Evolutionary conservation across 2,329 filamentous ascomycete genomes (phyloP).

Genomic region (Ascochyta fabae): DNA sequence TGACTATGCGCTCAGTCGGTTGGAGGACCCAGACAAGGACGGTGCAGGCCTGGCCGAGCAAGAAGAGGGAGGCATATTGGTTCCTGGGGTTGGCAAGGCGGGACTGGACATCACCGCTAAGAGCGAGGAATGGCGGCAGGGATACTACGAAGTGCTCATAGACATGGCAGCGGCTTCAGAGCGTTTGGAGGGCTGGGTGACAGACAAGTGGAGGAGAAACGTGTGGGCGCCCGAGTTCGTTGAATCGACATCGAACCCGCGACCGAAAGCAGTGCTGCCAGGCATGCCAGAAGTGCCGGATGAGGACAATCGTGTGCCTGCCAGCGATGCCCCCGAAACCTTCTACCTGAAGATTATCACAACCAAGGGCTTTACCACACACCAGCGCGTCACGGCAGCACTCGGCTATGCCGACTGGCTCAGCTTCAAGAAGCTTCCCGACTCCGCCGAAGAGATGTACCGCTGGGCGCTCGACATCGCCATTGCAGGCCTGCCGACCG

Average conservation of each 20-base stretch:
- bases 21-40: slow-evolving; percentile 74
- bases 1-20: slow-evolving; percentile 64
- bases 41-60: slow-evolving; percentile 69
- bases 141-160: slow-evolving; percentile 85
- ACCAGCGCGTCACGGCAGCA: slow-evolving; percentile 81
- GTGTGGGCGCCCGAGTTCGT: slow-evolving; percentile 77
- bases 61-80: slow-evolving; percentile 56
- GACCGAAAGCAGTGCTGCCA: slow-evolving; percentile 73
- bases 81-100: slow-evolving; percentile 48
- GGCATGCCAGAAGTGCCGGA: slow-evolving; percentile 69
- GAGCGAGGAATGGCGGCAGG: slow-evolving; percentile 82
- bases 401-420: slow-evolving; percentile 85
- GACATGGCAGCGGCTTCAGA: slow-evolving; percentile 77
- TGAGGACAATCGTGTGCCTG: slow-evolving; percentile 76
- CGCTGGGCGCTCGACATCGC: slow-evolving; percentile 79
- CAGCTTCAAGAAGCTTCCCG: slow-evolving; percentile 72
- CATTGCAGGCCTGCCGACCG: slow-evolving; percentile 59
- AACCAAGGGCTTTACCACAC: slow-evolving; percentile 77
- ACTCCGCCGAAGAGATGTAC: slow-evolving; percentile 75
- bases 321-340: slow-evolving; percentile 71
- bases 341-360: slow-evolving; percentile 85
- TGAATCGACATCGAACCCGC: slow-evolving; percentile 81
- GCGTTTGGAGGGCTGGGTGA: slow-evolving; percentile 79
- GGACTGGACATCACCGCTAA: slow-evolving; percentile 76
- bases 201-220: slow-evolving; percentile 66